Base-by-base conservation (phyloP, 352 stramenopile species). In the Phytophthora sansomeana region DNA sequence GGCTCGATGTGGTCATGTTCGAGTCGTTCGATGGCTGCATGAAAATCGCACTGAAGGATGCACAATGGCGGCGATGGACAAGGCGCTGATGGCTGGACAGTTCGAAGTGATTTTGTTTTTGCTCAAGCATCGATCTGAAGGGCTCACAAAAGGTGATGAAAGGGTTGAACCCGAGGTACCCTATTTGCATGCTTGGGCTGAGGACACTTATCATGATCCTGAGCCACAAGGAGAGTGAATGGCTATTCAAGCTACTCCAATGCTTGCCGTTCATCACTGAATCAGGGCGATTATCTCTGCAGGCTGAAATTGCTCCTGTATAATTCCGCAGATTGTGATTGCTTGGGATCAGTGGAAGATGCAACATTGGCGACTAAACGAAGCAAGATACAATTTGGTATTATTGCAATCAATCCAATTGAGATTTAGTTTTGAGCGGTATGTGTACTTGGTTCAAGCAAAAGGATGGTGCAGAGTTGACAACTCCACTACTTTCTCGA, bases 401-500 rank as follows among this genome's bases (percentile, higher is more conserved):
- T 24, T 24, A 24, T 24, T 24, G 21, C 21, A 24, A 3, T 24
- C 21, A 24, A 24, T 24, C 3, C 21, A 24, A 24, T 24, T n/a
- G n/a, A 24, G 21, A 3, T 24, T 24, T 24, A 24, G 21, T 24
- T 24, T 24, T 24, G n/a, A n/a, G n/a, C n/a, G n/a, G n/a, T n/a
- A n/a, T n/a, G n/a, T 3, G 21, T 24, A 24, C 21, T 24, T 24
- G 21, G 1, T 24, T 24, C 21, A 1, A 24, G 21, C 21, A 24
- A 24, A 24, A 3, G 21, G 1, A 3, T 24, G 14, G 14, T 17
- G 5, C 17, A n/a, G 17, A 16, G 9, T 3, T 6, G 16, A 28
- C 7, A 16, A 29, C 41, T 9, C 4, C 10, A 24, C 19, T 75
- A 75, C 51, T 63, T 71, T 19, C 43, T 63, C 36, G 67, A 60